Evolutionary conservation across 805 yeast species (phyloP).

Genomic region (Yarrowia porcina): DNA sequence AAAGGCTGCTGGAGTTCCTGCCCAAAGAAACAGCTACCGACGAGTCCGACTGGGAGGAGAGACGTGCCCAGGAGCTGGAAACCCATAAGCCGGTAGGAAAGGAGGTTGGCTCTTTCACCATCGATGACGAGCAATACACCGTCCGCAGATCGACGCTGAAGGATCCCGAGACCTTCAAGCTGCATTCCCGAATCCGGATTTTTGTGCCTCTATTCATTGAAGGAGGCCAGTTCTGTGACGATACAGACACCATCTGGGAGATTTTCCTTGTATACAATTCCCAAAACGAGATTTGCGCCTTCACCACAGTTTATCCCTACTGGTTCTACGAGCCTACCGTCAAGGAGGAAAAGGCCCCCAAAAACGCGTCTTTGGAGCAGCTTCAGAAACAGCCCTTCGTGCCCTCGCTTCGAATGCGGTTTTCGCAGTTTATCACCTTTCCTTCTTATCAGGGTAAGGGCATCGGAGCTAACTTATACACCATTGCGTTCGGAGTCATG

Average conservation of each 20-base stretch:
- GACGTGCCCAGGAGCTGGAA: slow-evolving; percentile 49
- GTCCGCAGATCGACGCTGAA: slow-evolving; percentile 51
- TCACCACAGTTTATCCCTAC: slow-evolving; percentile 77
- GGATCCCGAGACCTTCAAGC: slow-evolving; percentile 45
- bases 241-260: slow-evolving; percentile 75
- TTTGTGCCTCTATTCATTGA: slow-evolving; percentile 83
- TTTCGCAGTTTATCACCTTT: slow-evolving; percentile 79
- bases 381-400: slow-evolving; percentile 34
- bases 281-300: slow-evolving; percentile 62
- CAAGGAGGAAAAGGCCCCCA: background rate
- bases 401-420: slow-evolving; percentile 55
- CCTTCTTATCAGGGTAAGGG: slow-evolving; percentile 78
- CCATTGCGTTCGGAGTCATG: slow-evolving; percentile 55
- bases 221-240: slow-evolving; percentile 87
- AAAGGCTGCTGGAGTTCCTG: slow-evolving; percentile 52
- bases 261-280: slow-evolving; percentile 53
- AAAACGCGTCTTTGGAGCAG: slow-evolving; percentile 46
- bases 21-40: slow-evolving; percentile 59
- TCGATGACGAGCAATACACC: slow-evolving; percentile 43
- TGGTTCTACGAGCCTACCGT: slow-evolving; percentile 56
- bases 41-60: slow-evolving; percentile 65
- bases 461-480: slow-evolving; percentile 65
- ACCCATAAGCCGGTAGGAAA: slow-evolving; percentile 45
- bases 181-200: slow-evolving; percentile 71
- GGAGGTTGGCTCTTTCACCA: background rate